phyloP scores from a whole-genome alignment of 148 eudicot species.

The Heliosperma pusillum region DNA sequence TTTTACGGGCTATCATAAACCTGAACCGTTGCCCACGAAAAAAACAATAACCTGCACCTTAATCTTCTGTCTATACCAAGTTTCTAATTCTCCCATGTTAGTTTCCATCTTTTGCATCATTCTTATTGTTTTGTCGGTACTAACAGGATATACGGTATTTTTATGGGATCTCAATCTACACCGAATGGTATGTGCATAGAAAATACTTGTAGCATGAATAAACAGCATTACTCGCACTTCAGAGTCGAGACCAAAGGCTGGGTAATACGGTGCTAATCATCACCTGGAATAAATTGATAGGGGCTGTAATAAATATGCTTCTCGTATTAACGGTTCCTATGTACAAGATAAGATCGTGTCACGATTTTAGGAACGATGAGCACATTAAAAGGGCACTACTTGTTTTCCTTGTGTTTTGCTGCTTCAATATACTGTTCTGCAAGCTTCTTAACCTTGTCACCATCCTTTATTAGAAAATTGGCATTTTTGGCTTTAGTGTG shows the following conservation, averaged over 20 bases:
- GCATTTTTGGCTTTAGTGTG: constrained; percentile 81
- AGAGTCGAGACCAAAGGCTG: not conserved
- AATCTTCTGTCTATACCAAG: not conserved
- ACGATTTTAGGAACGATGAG: not conserved
- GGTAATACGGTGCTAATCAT: not conserved
- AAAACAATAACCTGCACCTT: too few species aligned
- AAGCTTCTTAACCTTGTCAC: constrained; percentile 54
- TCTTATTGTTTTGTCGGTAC: not conserved
- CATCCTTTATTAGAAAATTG: constrained; percentile 58
- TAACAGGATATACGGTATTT: not conserved
- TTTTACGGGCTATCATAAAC: too few species aligned
- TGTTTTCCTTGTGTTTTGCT: constrained; percentile 50
- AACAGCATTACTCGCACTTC: not conserved
- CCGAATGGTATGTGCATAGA: not conserved
- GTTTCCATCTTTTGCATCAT: too few species aligned
- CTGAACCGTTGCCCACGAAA: too few species aligned
- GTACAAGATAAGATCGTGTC: constrained; percentile 17
- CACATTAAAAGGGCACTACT: not conserved
- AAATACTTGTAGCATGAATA: too few species aligned
- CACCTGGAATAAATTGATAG: not conserved
- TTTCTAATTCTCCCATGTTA: too few species aligned
- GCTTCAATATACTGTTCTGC: constrained; percentile 87
- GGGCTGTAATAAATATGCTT: not conserved
- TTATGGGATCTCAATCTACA: not conserved
- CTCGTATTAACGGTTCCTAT: constrained; percentile 4